Evolutionary conservation across 2,329 filamentous ascomycete genomes (phyloP).

Genomic region (Penicillium sp.): DNA sequence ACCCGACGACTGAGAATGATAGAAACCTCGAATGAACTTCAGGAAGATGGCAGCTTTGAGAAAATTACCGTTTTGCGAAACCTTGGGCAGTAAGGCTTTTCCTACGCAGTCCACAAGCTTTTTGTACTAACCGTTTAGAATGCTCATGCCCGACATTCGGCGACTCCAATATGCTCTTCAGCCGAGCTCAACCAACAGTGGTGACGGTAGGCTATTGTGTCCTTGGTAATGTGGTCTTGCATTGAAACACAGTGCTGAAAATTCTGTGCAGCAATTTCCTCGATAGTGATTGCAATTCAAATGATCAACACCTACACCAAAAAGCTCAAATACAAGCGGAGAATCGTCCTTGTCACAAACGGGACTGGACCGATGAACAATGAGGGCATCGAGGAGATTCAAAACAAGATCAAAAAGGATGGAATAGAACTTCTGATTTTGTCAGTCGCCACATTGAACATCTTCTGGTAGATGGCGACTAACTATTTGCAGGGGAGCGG

Average conservation of each 20-base stretch:
- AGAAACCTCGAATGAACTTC: constrained; percentile 63
- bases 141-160: constrained; percentile 64
- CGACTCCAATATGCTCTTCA: constrained; percentile 58
- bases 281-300: constrained; percentile 75
- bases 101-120: constrained; percentile 26
- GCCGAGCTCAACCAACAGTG: constrained; percentile 60
- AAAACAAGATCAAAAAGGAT: constrained; percentile 65
- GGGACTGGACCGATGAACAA: constrained; percentile 66
- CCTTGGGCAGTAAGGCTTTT: constrained; percentile 55
- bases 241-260: too few relatives aligned
- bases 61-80: constrained; percentile 69
- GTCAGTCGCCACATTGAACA: constrained; percentile 47
- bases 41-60: constrained; percentile 64
- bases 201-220: constrained; percentile 56
- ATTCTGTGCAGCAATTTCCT: constrained; percentile 58
- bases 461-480: constrained; percentile 11
- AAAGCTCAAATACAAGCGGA: constrained; percentile 72
- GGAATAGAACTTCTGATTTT: constrained; percentile 73
- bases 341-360: constrained; percentile 81
- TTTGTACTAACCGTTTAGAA: constrained; percentile 31
- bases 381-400: constrained; percentile 65
- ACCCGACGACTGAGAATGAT: constrained; percentile 7
- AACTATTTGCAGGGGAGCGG: constrained; percentile 60
- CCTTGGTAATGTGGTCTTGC: too few relatives aligned
- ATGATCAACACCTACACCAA: constrained; percentile 78